These are phyloP conservation scores for Phenoliferia sp. DNA, from an alignment of 1,284 basidiomycete species.

Conservation along the genomic window DNA sequence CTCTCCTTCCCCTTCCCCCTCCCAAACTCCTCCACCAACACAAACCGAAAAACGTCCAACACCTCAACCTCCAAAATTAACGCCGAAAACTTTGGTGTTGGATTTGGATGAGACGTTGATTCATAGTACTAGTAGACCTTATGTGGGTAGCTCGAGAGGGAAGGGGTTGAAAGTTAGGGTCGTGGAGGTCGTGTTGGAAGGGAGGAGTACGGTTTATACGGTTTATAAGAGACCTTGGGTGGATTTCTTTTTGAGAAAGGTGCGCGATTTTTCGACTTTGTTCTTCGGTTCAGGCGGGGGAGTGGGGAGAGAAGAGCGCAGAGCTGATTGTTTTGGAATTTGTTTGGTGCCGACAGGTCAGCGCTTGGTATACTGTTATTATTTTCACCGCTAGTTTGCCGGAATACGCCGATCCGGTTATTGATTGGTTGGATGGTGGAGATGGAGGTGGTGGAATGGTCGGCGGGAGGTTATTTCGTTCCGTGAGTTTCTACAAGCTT, in stretches of 20 bases:
- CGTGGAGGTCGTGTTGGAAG: slow-evolving; percentile 92
- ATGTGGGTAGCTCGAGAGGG: slow-evolving; percentile 6
- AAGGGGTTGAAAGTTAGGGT: slow-evolving; percentile 61
- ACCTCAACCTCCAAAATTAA: not conserved
- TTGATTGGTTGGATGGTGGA: slow-evolving; percentile 97
- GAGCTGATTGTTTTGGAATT: slow-evolving; percentile 6
- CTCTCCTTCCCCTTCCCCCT: not conserved
- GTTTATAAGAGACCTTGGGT: slow-evolving; percentile 98
- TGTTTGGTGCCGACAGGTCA: slow-evolving; percentile 64
- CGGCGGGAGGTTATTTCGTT: slow-evolving; percentile 80
- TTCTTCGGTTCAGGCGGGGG: too few species aligned
- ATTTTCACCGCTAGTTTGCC: slow-evolving; percentile 99
- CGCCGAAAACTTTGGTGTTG: slow-evolving; percentile 84
- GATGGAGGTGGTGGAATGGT: slow-evolving; percentile 65
- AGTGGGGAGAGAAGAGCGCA: not conserved
- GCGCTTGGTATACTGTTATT: slow-evolving; percentile 96
- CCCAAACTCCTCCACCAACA: too few species aligned
- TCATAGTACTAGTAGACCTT: slow-evolving; percentile 68
- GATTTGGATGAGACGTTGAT: slow-evolving; percentile 98
- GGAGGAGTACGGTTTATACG: slow-evolving; percentile 86
- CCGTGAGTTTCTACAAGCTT: slow-evolving; percentile 53
- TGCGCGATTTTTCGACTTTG: slow-evolving; percentile 43
- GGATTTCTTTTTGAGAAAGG: slow-evolving; percentile 92
- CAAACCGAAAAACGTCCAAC: too few species aligned
- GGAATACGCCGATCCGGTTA: slow-evolving; percentile 98